Conservation (phyloP, 1,284 basidiomycete genomes). For the Pseudozyma hubeiensis region DNA sequence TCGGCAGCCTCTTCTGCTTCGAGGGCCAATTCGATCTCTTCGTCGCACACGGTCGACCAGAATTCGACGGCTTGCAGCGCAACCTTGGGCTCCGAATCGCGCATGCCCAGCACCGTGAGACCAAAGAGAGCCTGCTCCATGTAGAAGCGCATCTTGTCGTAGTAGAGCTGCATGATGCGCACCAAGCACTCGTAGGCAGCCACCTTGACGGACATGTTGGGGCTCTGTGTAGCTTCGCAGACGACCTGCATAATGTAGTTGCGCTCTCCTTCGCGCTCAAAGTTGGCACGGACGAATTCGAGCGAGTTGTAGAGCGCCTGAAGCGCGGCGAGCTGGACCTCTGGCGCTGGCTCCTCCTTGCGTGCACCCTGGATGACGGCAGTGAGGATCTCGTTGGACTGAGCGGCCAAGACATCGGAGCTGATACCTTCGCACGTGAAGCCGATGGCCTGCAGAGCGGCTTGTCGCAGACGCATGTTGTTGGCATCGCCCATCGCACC, state of each 20-base stretch:
- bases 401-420: conserved; percentile 80
- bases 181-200: conserved; percentile 88
- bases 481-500: conserved; percentile 84
- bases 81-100: conserved; percentile 88
- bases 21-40: conserved; percentile 91
- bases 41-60: conserved; percentile 99
- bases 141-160: conserved; percentile 99
- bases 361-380: conserved; percentile 98
- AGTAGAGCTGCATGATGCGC: conserved; percentile 96
- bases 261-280: conserved; percentile 86
- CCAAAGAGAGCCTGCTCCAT: conserved; percentile 99
- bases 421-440: conserved; percentile 93
- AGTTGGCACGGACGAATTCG: conserved; percentile 97
- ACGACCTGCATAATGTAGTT: conserved; percentile 99
- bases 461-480: conserved; percentile 84
- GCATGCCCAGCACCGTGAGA: conserved; percentile 98
- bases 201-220: conserved; percentile 76
- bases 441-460: conserved; percentile 93
- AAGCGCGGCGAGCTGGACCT: conserved; percentile 95
- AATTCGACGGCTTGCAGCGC: conserved; percentile 98
- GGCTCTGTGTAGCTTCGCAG: conserved; percentile 94
- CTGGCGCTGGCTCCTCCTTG: conserved; percentile 87
- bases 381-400: conserved; percentile 97
- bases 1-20: conserved; percentile 93
- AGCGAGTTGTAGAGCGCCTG: conserved; percentile 94